Evolutionary conservation across 805 yeast species (phyloP).

Genomic region (Ogataea parapolymorpha): DNA sequence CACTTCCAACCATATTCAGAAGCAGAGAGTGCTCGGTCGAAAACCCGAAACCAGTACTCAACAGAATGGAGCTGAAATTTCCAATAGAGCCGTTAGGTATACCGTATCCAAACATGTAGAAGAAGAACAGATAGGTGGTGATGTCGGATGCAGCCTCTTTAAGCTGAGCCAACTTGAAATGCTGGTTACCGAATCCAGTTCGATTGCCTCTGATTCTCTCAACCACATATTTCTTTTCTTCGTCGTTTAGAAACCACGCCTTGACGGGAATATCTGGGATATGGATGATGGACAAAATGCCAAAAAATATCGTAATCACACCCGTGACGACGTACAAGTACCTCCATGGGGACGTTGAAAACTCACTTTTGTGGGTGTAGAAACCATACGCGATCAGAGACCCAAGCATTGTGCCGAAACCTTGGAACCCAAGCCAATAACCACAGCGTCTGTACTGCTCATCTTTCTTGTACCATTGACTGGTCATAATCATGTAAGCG

Average conservation of each 20-base stretch:
- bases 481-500: conserved; percentile 50
- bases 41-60: conserved; percentile 32
- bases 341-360: conserved; percentile 58
- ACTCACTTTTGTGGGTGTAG: conserved; percentile 31
- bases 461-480: conserved; percentile 48
- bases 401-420: conserved; percentile 46
- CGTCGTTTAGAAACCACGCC: conserved; percentile 47
- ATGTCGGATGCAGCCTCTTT: conserved; percentile 49
- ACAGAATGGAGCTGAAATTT: conserved; percentile 42
- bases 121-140: conserved; percentile 47
- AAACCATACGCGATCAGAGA: conserved; percentile 47
- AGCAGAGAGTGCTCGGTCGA: conserved; percentile 27
- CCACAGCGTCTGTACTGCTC: conserved; percentile 41
- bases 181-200: conserved; percentile 57
- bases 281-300: conserved; percentile 37
- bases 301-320: conserved; percentile 49
- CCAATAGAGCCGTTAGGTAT: conserved; percentile 57
- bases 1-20: conserved; percentile 37
- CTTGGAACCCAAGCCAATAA: conserved; percentile 37
- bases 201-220: conserved; percentile 56
- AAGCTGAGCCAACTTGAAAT: conserved; percentile 52
- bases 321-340: conserved; percentile 58
- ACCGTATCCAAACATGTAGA: conserved; percentile 40
- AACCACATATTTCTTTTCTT: conserved; percentile 46
- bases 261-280: conserved; percentile 52